Evolutionary conservation across 1,139 yeast genomes (phyloP).

Genomic region (Kodamaea plutei): DNA sequence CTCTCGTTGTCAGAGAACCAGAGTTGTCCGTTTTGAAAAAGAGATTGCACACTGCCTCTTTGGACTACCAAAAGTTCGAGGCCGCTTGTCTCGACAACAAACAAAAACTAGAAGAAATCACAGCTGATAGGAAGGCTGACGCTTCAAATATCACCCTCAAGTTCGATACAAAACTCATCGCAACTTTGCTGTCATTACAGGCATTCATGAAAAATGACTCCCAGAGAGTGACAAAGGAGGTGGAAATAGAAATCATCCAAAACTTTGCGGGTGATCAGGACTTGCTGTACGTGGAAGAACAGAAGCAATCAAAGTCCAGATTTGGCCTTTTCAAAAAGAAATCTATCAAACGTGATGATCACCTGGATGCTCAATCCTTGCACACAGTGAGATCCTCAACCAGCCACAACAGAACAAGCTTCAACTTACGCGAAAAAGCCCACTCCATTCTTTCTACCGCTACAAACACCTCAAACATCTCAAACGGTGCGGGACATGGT

Average conservation of each 20-base stretch:
- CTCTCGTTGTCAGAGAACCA: conserved; percentile 57
- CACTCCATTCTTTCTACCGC: conserved; percentile 21
- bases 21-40: conserved; percentile 66
- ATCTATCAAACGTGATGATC: conserved; percentile 8
- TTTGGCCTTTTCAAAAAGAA: conserved; percentile 47
- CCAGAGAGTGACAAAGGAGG: conserved; percentile 68
- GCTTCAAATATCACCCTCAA: conserved; percentile 33
- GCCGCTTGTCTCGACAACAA: conserved; percentile 44
- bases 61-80: conserved; percentile 42
- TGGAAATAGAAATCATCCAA: conserved; percentile 86
- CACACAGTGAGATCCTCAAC: conserved; percentile 16
- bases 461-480: conserved; percentile 14
- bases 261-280: conserved; percentile 79
- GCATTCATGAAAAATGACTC: conserved; percentile 74
- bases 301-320: conserved; percentile 46
- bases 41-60: conserved; percentile 48
- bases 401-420: conserved; percentile 23
- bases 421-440: conserved; percentile 36
- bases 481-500: conserved; percentile 25
- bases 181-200: conserved; percentile 53
- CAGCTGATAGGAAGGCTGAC: conserved; percentile 31
- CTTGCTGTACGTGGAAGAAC: conserved; percentile 46
- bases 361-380: conserved; percentile 22
- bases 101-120: conserved; percentile 49
- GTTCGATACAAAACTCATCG: conserved; percentile 53